phyloP scores from a whole-genome alignment of 148 eudicot species.

The Nyssa sinensis region DNA sequence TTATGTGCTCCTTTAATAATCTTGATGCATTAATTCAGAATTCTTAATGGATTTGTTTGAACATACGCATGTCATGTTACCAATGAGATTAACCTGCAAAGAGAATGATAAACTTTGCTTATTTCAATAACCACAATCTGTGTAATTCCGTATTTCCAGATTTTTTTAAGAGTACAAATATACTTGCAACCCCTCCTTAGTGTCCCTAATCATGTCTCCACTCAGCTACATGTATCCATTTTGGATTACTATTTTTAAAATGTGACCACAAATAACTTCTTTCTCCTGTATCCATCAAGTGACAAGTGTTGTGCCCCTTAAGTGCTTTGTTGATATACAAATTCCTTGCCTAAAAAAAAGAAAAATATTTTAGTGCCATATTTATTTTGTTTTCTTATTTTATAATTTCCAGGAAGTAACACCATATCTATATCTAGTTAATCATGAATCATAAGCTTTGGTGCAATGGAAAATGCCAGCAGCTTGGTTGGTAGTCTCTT shows the following conservation, averaged over 20 bases:
- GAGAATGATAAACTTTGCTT: neutral
- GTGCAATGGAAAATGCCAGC: too few species aligned
- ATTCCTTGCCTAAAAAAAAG: too few species aligned
- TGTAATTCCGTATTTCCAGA: neutral
- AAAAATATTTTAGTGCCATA: too few species aligned
- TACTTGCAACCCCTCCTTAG: neutral
- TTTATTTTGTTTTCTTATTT: too few species aligned
- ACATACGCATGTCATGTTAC: neutral
- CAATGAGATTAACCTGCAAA: neutral
- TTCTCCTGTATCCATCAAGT: too few species aligned
- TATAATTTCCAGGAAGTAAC: too few species aligned
- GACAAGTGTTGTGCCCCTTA: too few species aligned
- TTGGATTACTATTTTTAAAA: neutral
- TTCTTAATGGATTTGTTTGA: neutral
- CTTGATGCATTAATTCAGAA: neutral
- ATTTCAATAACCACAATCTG: neutral
- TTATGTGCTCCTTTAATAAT: neutral
- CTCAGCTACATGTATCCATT: neutral
- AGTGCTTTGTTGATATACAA: too few species aligned
- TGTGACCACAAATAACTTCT: neutral
- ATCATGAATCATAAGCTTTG: too few species aligned
- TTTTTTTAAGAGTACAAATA: neutral
- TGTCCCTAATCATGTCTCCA: neutral
- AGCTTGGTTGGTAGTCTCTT: too few species aligned
- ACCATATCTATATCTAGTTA: too few species aligned